Conservation (phyloP, 352 stramenopile genomes). For the Phytophthora fragariaefolia region DNA sequence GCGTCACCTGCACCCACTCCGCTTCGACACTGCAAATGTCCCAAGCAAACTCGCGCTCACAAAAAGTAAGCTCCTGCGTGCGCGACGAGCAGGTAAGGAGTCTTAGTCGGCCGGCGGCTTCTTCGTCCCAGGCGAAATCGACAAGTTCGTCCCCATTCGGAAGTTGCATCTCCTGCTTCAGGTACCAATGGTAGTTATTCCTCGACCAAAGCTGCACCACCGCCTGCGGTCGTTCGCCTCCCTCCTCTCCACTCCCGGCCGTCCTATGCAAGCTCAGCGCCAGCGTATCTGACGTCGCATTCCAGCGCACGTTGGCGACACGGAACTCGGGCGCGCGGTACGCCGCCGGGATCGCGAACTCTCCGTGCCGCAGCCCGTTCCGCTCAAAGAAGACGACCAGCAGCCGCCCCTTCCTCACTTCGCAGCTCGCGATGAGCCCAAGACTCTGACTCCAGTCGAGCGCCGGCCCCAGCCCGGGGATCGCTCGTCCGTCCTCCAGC, state of each 20-base stretch:
- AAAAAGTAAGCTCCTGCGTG: conserved; percentile 26
- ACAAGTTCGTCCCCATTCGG: conserved; percentile 27
- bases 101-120: conserved; percentile 49
- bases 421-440: conserved; percentile 69
- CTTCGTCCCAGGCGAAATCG: conserved; percentile 66
- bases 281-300: conserved; percentile 71
- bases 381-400: conserved; percentile 86
- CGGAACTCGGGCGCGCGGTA: conserved; percentile 37
- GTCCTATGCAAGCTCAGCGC: conserved; percentile 51
- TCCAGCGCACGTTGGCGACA: conserved; percentile 61
- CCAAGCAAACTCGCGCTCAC: conserved; percentile 66
- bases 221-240: not conserved
- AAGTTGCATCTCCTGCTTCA: conserved; percentile 71
- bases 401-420: conserved; percentile 61
- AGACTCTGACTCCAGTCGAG: conserved; percentile 83
- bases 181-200: conserved; percentile 88
- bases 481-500: conserved; percentile 72
- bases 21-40: conserved; percentile 41
- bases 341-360: conserved; percentile 64
- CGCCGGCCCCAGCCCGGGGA: conserved; percentile 45
- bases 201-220: conserved; percentile 77
- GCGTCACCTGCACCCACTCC: conserved; percentile 7
- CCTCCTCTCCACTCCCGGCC: not conserved
- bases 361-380: conserved; percentile 82
- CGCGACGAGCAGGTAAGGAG: conserved; percentile 33